These are phyloP conservation scores for Voacanga thouarsii DNA, from an alignment of 257 asterid genomes.

Conservation along the genomic window DNA sequence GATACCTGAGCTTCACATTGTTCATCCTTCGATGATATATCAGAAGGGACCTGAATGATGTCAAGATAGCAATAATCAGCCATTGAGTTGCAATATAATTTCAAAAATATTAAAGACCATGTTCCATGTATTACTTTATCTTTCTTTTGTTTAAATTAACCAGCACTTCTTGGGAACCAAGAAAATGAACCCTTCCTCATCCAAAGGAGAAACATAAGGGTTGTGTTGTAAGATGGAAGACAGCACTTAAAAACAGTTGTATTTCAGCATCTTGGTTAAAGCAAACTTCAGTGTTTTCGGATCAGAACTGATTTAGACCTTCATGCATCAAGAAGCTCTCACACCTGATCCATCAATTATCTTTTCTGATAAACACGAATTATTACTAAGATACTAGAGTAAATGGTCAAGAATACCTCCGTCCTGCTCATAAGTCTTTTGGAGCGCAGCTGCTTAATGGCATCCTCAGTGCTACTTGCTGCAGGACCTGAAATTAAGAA, in stretches of 20 bases:
- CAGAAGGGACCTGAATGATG: constrained; percentile 68
- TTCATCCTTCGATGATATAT: constrained; percentile 57
- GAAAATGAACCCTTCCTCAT: neutral
- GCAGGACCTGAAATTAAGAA: constrained; percentile 36
- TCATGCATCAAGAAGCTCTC: neutral
- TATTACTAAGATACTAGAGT: neutral
- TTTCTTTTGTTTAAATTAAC: neutral
- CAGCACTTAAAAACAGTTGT: neutral
- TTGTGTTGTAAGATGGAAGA: neutral
- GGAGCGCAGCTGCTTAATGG: constrained; percentile 72
- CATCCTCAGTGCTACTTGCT: constrained; percentile 69
- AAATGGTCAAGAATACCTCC: constrained; percentile 44
- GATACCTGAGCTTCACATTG: constrained; percentile 57
- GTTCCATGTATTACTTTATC: neutral
- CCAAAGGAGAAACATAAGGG: neutral
- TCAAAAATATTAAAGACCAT: neutral
- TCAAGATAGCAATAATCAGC: constrained; percentile 16
- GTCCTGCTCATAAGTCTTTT: constrained; percentile 74
- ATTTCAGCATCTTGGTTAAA: neutral
- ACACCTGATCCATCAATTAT: neutral
- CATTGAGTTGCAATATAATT: constrained; percentile 5
- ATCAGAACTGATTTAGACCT: neutral
- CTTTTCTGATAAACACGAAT: neutral
- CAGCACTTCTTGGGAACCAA: neutral
- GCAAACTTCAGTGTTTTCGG: neutral